These are phyloP conservation scores for Colletotrichum tabaci DNA, from an alignment of 2,329 filamentous ascomycete genomes.

Conservation along the genomic window DNA sequence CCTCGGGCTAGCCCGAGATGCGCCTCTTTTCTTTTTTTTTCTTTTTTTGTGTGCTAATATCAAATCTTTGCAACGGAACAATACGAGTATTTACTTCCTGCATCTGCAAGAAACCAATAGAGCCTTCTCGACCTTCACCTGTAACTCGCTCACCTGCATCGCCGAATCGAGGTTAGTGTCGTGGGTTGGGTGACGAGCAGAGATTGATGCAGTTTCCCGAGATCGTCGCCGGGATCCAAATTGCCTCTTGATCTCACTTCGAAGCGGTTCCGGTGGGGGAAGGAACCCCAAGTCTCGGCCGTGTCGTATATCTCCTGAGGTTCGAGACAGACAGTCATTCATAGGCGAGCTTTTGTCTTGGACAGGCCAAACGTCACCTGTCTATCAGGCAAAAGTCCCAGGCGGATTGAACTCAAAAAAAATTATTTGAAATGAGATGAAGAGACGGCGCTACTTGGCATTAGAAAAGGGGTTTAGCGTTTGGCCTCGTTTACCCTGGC, in stretches of 20 bases:
- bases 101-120: slow-evolving; percentile 17
- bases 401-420: not conserved
- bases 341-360: not conserved
- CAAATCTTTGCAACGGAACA: slow-evolving; percentile 12
- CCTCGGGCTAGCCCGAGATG: slow-evolving; percentile 22
- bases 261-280: not conserved
- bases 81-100: slow-evolving; percentile 17
- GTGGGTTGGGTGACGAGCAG: slow-evolving; percentile 27
- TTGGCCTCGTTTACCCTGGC: not conserved
- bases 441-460: slow-evolving; percentile 4
- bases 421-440: not conserved
- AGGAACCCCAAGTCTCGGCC: not conserved
- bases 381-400: not conserved
- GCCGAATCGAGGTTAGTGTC: slow-evolving; percentile 4
- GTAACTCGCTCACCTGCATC: slow-evolving; percentile 1
- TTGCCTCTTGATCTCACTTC: not conserved
- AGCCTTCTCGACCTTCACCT: slow-evolving; percentile 5
- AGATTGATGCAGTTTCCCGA: slow-evolving; percentile 1
- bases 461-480: not conserved
- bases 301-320: not conserved
- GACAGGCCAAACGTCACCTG: not conserved
- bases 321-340: not conserved
- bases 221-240: slow-evolving; percentile 32
- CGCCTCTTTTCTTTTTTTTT: slow-evolving; percentile 15
- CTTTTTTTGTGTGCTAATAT: slow-evolving; percentile 31